Percentiles rank a stretch among this genome's conserved stretches.
Evolutionary conservation across 2,329 filamentous ascomycete species (phyloP).

Genomic region (Nemania serpens): DNA sequence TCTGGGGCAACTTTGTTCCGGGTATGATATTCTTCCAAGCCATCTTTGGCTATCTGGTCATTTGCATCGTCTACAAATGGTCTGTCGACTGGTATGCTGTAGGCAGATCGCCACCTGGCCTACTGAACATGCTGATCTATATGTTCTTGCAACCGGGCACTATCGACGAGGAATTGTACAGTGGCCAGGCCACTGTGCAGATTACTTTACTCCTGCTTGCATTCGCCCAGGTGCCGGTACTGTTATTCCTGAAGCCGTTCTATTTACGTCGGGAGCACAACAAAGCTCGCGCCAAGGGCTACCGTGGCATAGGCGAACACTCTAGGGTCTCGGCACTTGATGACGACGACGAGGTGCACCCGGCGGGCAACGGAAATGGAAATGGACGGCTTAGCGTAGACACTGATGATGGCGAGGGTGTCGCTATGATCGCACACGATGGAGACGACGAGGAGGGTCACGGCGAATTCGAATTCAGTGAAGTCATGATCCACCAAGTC

Average conservation of each 20-base stretch:
- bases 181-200: constrained; percentile 77
- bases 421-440: constrained; percentile 48
- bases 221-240: constrained; percentile 81
- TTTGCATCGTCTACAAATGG: constrained; percentile 98
- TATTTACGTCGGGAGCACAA: constrained; percentile 96
- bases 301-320: constrained; percentile 89
- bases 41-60: constrained; percentile 94
- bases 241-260: constrained; percentile 94
- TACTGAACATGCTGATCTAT: constrained; percentile 99
- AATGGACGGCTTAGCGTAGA: constrained; percentile 70
- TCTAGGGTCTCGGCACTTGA: constrained; percentile 88
- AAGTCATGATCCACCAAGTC: constrained; percentile 98
- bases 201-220: constrained; percentile 79
- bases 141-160: constrained; percentile 94
- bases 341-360: constrained; percentile 72
- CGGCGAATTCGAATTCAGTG: constrained; percentile 95
- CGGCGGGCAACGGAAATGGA: constrained; percentile 60
- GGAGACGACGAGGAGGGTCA: constrained; percentile 78
- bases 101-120: constrained; percentile 74
- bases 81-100: constrained; percentile 78
- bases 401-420: constrained; percentile 69
- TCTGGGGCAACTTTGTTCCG: constrained; percentile 96
- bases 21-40: constrained; percentile 99
- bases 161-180: constrained; percentile 74
- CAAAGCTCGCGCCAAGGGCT: constrained; percentile 82